Conservation (phyloP, 768 basidiomycete genomes). For the Obba rivulosa region DNA sequence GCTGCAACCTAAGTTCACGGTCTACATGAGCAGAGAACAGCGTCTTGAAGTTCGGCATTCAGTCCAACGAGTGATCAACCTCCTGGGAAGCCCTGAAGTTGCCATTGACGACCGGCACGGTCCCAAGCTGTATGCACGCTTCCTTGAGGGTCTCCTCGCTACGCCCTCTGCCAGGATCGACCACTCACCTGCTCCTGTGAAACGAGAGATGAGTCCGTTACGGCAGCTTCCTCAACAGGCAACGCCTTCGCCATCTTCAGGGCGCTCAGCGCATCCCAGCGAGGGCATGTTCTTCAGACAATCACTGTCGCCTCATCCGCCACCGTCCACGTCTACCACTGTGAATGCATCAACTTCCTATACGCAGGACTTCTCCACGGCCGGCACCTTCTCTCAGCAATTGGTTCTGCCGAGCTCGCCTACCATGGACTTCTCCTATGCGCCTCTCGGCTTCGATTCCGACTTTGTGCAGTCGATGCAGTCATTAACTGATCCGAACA, state of each 20-base stretch:
- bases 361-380: slow-evolving; percentile 22
- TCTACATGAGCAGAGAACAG: slow-evolving; percentile 51
- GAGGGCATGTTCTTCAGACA: neutral
- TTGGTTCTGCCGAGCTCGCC: too few species aligned
- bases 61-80: slow-evolving; percentile 62
- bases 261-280: neutral
- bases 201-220: slow-evolving; percentile 3
- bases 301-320: slow-evolving; percentile 1
- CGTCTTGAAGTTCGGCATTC: slow-evolving; percentile 56
- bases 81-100: slow-evolving; percentile 64
- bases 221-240: neutral
- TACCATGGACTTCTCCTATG: too few species aligned
- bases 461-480: slow-evolving; percentile 60
- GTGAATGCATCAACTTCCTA: neutral
- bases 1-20: slow-evolving; percentile 70
- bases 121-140: slow-evolving; percentile 74
- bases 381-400: slow-evolving; percentile 37
- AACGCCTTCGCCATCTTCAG: neutral
- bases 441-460: slow-evolving; percentile 52
- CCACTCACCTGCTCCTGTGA: slow-evolving; percentile 5
- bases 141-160: slow-evolving; percentile 66
- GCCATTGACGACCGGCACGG: slow-evolving; percentile 79
- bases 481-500: slow-evolving; percentile 45
- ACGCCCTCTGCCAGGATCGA: slow-evolving; percentile 17
- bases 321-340: neutral